Conservation (phyloP, 352 stramenopile genomes). For the Phytopythium aichiense region DNA sequence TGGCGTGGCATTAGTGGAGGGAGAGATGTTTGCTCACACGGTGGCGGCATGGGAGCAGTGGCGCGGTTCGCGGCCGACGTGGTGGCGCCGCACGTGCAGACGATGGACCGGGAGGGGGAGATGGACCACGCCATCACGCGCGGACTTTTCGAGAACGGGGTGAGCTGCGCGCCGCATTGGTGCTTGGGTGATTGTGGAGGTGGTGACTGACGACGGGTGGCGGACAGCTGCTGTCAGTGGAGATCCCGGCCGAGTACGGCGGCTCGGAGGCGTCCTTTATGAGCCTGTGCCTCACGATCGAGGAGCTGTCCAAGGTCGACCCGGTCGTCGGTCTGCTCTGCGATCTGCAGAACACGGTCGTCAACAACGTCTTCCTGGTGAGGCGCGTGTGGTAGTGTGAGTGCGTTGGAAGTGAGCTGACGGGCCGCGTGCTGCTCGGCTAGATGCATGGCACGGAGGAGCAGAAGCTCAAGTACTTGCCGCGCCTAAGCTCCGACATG, state of each 20-base stretch:
- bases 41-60: conserved; percentile 10
- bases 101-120: conserved; percentile 91
- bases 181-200: neutral
- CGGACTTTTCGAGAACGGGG: conserved; percentile 90
- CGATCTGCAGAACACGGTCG: conserved; percentile 94
- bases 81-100: conserved; percentile 83
- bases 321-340: conserved; percentile 92
- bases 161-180: conserved; percentile 5
- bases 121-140: conserved; percentile 90
- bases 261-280: conserved; percentile 95
- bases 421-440: neutral
- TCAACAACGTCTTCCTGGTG: conserved; percentile 95
- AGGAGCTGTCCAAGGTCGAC: conserved; percentile 96
- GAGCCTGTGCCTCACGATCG: conserved; percentile 92
- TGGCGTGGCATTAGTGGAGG: no score
- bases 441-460: conserved; percentile 67
- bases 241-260: conserved; percentile 92
- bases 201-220: neutral
- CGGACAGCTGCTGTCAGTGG: conserved; percentile 90
- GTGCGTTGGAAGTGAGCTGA: neutral
- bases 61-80: conserved; percentile 83
- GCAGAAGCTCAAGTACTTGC: conserved; percentile 88
- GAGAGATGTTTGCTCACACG: no score
- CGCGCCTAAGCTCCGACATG: conserved; percentile 75
- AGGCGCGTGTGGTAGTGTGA: neutral